These are phyloP conservation scores for Spinellus fusiger DNA, from an alignment of 192 early-diverging fungal species.

Conservation along the genomic window DNA sequence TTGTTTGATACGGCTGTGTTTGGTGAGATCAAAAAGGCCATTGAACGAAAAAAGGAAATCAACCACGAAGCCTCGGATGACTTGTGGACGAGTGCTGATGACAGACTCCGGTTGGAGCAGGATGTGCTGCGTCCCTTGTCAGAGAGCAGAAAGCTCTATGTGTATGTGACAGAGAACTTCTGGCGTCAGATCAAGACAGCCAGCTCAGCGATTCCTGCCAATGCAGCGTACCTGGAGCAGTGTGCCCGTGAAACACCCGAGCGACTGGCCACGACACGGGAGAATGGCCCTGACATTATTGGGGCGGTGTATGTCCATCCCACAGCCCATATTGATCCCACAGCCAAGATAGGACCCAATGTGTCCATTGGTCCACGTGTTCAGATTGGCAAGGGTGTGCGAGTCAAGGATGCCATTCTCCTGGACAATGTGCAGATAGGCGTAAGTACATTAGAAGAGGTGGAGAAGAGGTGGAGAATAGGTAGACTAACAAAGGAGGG, in stretches of 20 bases:
- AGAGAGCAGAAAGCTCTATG: conserved; percentile 77
- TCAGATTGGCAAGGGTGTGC: conserved; percentile 83
- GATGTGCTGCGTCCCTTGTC: conserved; percentile 87
- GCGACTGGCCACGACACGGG: conserved; percentile 49
- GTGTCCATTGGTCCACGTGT: conserved; percentile 91
- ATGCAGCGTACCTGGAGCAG: conserved; percentile 88
- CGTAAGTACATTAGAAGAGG: conserved; percentile 24
- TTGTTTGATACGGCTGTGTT: conserved; percentile 89
- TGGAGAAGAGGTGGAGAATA: background rate
- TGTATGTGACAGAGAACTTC: conserved; percentile 79
- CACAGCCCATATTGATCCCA: conserved; percentile 86
- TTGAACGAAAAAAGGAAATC: conserved; percentile 57
- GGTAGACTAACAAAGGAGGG: conserved; percentile 7
- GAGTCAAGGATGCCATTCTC: conserved; percentile 90
- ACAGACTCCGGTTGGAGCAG: conserved; percentile 84
- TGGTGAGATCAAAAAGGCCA: conserved; percentile 71
- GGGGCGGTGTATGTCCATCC: conserved; percentile 95
- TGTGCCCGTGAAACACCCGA: conserved; percentile 55
- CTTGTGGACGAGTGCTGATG: conserved; percentile 34
- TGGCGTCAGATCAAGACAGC: conserved; percentile 98
- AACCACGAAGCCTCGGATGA: conserved; percentile 31
- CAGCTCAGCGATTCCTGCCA: conserved; percentile 89
- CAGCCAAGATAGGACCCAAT: conserved; percentile 94
- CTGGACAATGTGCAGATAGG: conserved; percentile 87
- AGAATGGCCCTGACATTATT: conserved; percentile 68